Percentiles rank a stretch among this genome's conserved stretches.
Evolutionary conservation across 148 eudicot species (phyloP).

Genomic region (Rhododendron williamsianum): DNA sequence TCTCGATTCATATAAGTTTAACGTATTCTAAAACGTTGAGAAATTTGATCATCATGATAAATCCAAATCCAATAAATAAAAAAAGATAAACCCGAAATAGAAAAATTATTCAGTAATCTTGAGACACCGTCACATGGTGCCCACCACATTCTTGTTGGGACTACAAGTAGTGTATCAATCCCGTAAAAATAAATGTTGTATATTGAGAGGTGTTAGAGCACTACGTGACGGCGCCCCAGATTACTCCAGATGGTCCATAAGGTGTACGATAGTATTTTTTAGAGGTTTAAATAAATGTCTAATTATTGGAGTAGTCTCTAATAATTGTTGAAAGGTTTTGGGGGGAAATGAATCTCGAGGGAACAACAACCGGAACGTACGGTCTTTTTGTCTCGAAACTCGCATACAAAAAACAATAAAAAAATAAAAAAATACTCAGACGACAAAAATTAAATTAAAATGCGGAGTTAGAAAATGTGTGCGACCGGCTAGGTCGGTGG

Average conservation of each 20-base stretch:
- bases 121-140: too few species aligned
- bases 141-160: too few species aligned
- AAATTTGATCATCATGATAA: too few species aligned
- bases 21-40: too few species aligned
- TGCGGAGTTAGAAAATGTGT: background rate
- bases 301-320: background rate
- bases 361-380: constrained; percentile 9
- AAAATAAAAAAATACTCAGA: background rate
- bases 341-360: background rate
- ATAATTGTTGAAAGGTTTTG: background rate
- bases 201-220: too few species aligned
- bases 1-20: too few species aligned
- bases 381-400: background rate
- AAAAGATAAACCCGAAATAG: too few species aligned
- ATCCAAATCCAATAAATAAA: too few species aligned
- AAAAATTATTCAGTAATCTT: too few species aligned
- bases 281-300: background rate
- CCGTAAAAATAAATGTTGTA: too few species aligned
- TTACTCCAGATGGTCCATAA: background rate
- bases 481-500: constrained; percentile 8
- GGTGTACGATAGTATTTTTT: background rate
- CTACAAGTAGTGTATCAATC: too few species aligned
- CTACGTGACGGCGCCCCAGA: too few species aligned
- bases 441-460: background rate
- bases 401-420: background rate